Evolutionary conservation across 208 protist species (phyloP).

Genomic region (Crithidia thermophila): DNA sequence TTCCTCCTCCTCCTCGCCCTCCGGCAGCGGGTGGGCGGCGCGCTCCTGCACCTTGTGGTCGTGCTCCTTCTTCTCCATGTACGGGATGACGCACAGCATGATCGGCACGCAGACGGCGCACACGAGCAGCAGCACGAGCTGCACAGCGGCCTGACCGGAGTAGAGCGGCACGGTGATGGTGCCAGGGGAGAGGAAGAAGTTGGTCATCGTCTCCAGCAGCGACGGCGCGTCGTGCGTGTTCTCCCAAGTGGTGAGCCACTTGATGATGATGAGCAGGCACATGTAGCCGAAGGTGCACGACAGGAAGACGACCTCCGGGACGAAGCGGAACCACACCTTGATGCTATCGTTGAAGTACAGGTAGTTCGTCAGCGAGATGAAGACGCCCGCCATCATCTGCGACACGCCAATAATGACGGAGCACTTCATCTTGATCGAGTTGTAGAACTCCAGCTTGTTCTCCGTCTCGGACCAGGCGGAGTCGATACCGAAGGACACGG

Average conservation of each 20-base stretch:
- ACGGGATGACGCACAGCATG: slow-evolving; percentile 86
- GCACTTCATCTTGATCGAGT: slow-evolving; percentile 99
- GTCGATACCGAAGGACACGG: slow-evolving; percentile 84
- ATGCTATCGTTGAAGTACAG: slow-evolving; percentile 87
- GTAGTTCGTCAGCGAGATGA: slow-evolving; percentile 92
- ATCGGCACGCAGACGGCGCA: slow-evolving; percentile 75
- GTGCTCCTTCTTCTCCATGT: slow-evolving; percentile 64
- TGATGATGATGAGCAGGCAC: slow-evolving; percentile 97
- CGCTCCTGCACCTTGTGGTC: slow-evolving; percentile 34
- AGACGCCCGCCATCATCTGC: slow-evolving; percentile 98
- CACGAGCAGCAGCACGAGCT: slow-evolving; percentile 85
- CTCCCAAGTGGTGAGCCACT: slow-evolving; percentile 95
- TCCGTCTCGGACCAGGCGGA: slow-evolving; percentile 90
- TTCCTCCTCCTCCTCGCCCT: slow-evolving; percentile 39
- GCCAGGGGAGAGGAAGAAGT: slow-evolving; percentile 92
- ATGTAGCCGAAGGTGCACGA: slow-evolving; percentile 96
- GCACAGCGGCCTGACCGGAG: slow-evolving; percentile 75
- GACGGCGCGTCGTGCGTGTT: slow-evolving; percentile 86
- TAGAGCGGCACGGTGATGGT: slow-evolving; percentile 75
- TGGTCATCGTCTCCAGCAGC: slow-evolving; percentile 92
- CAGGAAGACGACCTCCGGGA: slow-evolving; percentile 98
- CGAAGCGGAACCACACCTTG: slow-evolving; percentile 91
- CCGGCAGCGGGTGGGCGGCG: neutral
- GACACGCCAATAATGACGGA: slow-evolving; percentile 96
- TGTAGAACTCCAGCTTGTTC: slow-evolving; percentile 98